A percentile compares a stretch with the other conserved stretches of the same genome.
phyloP scores from a whole-genome alignment of 495 filamentous ascomycete genomes.

The Penicillium herquei region DNA sequence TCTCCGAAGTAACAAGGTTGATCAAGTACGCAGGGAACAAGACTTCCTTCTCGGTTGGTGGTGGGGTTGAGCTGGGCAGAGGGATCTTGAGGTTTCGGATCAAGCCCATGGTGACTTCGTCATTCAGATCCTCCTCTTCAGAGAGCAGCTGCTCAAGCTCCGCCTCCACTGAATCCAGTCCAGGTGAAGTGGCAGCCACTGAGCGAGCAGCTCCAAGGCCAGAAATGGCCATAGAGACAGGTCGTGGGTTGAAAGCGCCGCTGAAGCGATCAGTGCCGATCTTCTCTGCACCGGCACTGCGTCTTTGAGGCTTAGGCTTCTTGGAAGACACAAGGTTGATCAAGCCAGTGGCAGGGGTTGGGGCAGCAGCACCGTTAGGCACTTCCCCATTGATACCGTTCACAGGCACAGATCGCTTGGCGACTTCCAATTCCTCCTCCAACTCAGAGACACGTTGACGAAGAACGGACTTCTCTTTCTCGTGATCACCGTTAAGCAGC shows the following conservation, averaged over 20 bases:
- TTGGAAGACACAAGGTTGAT: constrained; percentile 97
- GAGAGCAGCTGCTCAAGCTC: constrained; percentile 92
- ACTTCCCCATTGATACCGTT: constrained; percentile 61
- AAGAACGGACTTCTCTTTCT: constrained; percentile 79
- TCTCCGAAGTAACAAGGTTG: constrained; percentile 98
- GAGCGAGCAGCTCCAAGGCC: constrained; percentile 61
- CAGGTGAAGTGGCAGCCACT: constrained; percentile 70
- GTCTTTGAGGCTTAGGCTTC: constrained; percentile 94
- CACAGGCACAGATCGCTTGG: constrained; percentile 63
- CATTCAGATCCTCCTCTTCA: constrained; percentile 92
- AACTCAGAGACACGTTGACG: constrained; percentile 85
- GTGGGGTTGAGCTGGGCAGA: constrained; percentile 73
- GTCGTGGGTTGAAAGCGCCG: constrained; percentile 87
- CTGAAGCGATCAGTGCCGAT: constrained; percentile 83
- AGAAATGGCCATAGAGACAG: constrained; percentile 88
- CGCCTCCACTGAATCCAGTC: constrained; percentile 81
- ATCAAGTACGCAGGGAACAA: constrained; percentile 98
- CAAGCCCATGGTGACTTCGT: constrained; percentile 92
- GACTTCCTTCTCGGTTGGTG: constrained; percentile 96
- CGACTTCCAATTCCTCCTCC: constrained; percentile 87
- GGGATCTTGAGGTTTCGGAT: constrained; percentile 97
- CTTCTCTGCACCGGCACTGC: constrained; percentile 89
- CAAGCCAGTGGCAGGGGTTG: constrained; percentile 66
- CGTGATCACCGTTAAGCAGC: constrained; percentile 64
- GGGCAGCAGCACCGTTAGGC: constrained; percentile 59